These are phyloP conservation scores for Quercus aquifolioides DNA, from an alignment of 306 rosid species.

Conservation along the genomic window DNA sequence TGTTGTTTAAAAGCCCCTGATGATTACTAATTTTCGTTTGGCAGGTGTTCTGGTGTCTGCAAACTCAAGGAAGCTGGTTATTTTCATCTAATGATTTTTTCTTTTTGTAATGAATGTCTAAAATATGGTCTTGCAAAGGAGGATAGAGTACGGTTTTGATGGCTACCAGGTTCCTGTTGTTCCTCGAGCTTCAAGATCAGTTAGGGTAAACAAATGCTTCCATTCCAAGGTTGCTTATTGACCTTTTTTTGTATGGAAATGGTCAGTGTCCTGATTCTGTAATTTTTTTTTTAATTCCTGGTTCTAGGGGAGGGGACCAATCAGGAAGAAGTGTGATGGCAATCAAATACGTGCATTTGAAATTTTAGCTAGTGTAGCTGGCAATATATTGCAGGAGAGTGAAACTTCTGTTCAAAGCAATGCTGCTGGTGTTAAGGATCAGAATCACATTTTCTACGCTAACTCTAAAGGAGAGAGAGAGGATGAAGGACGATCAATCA, in stretches of 20 bases:
- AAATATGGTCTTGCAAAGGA: constrained; percentile 55
- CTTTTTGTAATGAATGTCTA: constrained; percentile 34
- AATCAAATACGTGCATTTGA: constrained; percentile 56
- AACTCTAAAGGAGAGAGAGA: constrained; percentile 22
- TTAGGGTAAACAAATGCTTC: constrained; percentile 48
- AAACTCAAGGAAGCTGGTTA: constrained; percentile 23
- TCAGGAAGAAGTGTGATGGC: constrained; percentile 45
- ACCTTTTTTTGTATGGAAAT: background rate
- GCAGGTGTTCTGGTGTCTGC: constrained; percentile 33
- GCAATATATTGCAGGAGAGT: constrained; percentile 48
- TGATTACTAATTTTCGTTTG: constrained; percentile 17
- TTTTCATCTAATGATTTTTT: constrained; percentile 47
- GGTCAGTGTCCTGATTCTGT: constrained; percentile 18
- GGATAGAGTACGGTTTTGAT: constrained; percentile 52
- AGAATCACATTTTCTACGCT: background rate
- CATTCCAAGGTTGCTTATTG: background rate
- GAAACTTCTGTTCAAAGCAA: constrained; percentile 24
- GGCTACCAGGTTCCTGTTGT: constrained; percentile 57
- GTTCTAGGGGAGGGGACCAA: constrained; percentile 56
- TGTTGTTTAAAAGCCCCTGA: background rate
- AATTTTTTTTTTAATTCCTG: constrained; percentile 21
- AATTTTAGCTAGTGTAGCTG: constrained; percentile 71
- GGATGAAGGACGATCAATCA: constrained; percentile 19
- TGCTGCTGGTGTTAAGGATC: constrained; percentile 25
- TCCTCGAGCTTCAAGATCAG: constrained; percentile 69